phyloP scores from a whole-genome alignment of 2,329 filamentous ascomycete species.

The Macroventuria anomochaeta region DNA sequence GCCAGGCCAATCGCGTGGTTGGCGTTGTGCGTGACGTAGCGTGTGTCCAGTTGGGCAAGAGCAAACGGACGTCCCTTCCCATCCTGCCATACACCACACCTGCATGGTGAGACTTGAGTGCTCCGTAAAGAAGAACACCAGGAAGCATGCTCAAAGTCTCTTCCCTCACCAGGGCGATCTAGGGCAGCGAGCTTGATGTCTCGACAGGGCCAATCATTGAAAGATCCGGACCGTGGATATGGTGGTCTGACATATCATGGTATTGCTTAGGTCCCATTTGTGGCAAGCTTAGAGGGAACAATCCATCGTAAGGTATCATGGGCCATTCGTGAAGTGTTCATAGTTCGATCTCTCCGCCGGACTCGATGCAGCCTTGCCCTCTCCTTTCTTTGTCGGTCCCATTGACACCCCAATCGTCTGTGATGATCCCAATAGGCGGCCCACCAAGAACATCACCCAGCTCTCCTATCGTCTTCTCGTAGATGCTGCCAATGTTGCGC shows the following conservation, averaged over 20 bases:
- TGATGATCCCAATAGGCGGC: slow-evolving; percentile 56
- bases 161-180: too few relatives aligned
- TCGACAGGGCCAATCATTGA: neutral
- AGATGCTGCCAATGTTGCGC: slow-evolving; percentile 65
- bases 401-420: slow-evolving; percentile 45
- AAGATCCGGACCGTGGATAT: neutral
- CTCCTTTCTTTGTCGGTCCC: slow-evolving; percentile 17
- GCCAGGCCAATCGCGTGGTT: slow-evolving; percentile 14
- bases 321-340: neutral
- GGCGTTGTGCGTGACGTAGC: slow-evolving; percentile 28
- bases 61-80: slow-evolving; percentile 16
- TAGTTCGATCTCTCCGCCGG: slow-evolving; percentile 18
- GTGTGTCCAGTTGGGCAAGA: slow-evolving; percentile 20
- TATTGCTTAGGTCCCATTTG: neutral
- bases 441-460: slow-evolving; percentile 71
- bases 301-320: too few relatives aligned
- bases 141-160: too few relatives aligned
- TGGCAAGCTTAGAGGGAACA: neutral
- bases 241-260: neutral
- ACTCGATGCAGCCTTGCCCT: slow-evolving; percentile 23
- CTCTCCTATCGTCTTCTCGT: slow-evolving; percentile 78
- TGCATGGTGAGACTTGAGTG: too few relatives aligned
- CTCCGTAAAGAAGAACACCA: too few relatives aligned
- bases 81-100: neutral
- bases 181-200: too few relatives aligned